phyloP scores from a whole-genome alignment of 2,329 filamentous ascomycete genomes.

The Fusarium mundagurra region DNA sequence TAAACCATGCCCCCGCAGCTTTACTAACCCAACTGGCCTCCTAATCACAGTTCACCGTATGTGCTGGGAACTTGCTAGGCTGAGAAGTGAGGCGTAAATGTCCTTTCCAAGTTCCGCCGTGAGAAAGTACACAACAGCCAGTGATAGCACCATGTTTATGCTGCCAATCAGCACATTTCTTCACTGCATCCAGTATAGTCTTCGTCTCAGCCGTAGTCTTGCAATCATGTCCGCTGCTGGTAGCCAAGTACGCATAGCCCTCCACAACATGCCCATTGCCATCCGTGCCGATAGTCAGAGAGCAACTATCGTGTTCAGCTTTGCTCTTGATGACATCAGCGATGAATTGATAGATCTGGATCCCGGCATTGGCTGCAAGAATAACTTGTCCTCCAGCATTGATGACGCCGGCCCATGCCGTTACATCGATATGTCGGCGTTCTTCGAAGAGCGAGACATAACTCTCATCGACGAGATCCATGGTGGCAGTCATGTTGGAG shows the following conservation, averaged over 20 bases:
- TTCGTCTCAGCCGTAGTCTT: neutral
- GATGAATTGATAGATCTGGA: neutral
- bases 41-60: neutral
- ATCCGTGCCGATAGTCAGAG: neutral
- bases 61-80: neutral
- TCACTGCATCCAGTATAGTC: neutral
- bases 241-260: neutral
- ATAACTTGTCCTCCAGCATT: neutral
- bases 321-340: neutral
- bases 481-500: neutral
- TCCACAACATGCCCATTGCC: neutral
- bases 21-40: no score
- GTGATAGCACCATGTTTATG: neutral
- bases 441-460: neutral
- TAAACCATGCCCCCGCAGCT: rapidly evolving
- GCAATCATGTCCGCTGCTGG: neutral
- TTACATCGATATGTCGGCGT: neutral
- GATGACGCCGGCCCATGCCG: neutral
- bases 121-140: neutral
- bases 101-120: neutral
- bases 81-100: neutral
- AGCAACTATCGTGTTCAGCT: neutral
- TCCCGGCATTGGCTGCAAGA: neutral
- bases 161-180: neutral
- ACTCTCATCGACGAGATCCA: neutral